These are phyloP conservation scores for Trichoderma erinaceum DNA, from an alignment of 495 filamentous ascomycete species.

Conservation along the genomic window DNA sequence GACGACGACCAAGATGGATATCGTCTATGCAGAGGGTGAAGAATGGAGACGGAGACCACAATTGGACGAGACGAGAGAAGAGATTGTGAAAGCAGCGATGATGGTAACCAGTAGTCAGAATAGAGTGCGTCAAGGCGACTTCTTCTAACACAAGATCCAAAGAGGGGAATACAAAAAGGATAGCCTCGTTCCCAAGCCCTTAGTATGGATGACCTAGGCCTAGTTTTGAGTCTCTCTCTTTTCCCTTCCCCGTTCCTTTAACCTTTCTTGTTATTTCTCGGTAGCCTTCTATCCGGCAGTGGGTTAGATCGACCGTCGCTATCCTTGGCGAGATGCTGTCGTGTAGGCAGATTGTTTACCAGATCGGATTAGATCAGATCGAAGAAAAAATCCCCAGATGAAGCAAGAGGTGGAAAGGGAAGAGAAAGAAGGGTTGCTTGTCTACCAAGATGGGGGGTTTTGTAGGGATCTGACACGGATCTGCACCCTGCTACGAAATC, in stretches of 20 bases:
- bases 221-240: conserved; percentile 5
- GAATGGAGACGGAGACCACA: conserved; percentile 18
- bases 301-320: neutral
- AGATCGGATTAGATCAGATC: conserved; percentile 7
- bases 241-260: conserved; percentile 4
- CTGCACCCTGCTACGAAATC: neutral
- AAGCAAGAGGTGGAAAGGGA: neutral
- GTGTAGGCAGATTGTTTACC: neutral
- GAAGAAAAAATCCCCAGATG: neutral
- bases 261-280: neutral
- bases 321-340: too few relatives aligned
- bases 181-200: conserved; percentile 11
- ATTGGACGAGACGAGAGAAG: conserved; percentile 16
- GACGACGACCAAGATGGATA: conserved; percentile 9
- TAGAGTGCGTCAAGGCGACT: conserved; percentile 5
- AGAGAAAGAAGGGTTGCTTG: neutral
- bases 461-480: neutral
- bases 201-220: neutral
- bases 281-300: neutral
- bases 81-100: conserved; percentile 13
- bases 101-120: neutral
- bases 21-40: conserved; percentile 17
- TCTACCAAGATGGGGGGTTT: neutral
- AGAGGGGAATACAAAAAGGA: conserved; percentile 10
- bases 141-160: neutral